Conservation (phyloP, 148 eudicot species). For the Agrostemma githago region DNA sequence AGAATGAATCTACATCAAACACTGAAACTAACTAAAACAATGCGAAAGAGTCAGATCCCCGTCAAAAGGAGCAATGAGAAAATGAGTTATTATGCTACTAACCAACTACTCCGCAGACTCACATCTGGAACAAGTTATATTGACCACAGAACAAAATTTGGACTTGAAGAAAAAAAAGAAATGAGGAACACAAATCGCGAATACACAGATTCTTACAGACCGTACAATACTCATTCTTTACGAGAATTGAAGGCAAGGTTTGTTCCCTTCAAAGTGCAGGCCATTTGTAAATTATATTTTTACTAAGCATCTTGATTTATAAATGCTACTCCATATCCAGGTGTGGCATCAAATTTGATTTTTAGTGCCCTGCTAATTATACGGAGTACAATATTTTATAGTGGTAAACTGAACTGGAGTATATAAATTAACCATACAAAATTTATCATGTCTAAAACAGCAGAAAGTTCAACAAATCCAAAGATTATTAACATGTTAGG, state of each 20-base stretch:
- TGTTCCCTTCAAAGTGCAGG: neutral
- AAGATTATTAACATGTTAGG: too few relatives aligned
- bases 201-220: neutral
- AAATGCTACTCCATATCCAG: neutral
- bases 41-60: neutral
- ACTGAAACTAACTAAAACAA: neutral
- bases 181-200: too few relatives aligned
- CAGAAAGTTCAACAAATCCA: too few relatives aligned
- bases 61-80: neutral
- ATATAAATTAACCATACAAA: too few relatives aligned
- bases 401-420: too few relatives aligned
- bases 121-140: too few relatives aligned
- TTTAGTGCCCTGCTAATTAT: too few relatives aligned
- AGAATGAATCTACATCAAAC: neutral
- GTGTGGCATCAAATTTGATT: neutral
- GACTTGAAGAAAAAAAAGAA: too few relatives aligned
- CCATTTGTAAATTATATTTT: neutral
- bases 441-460: too few relatives aligned
- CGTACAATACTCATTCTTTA: neutral
- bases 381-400: too few relatives aligned
- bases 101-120: neutral
- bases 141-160: too few relatives aligned
- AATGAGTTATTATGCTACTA: neutral
- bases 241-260: neutral
- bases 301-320: neutral